phyloP scores from a whole-genome alignment of 2,329 filamentous ascomycete genomes.

The Trichophyton schoenleinii region DNA sequence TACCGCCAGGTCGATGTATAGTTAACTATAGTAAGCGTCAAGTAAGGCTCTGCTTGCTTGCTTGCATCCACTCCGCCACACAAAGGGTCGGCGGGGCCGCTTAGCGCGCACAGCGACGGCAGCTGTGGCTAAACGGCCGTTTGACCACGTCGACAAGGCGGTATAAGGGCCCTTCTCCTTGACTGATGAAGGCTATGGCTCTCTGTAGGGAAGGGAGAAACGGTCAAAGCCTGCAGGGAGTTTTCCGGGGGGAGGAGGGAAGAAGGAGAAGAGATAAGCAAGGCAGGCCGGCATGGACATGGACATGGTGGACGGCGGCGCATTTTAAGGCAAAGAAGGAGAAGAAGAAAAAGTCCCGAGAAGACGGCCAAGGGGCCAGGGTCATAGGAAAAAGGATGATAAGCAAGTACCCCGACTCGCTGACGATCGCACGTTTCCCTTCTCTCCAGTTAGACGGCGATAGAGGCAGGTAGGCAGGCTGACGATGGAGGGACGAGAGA shows the following conservation, averaged over 20 bases:
- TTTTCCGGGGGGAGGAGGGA: not conserved
- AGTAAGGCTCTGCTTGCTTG: not conserved
- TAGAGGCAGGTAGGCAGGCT: not conserved
- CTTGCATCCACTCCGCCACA: constrained; percentile 10
- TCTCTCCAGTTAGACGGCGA: not conserved
- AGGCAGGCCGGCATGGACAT: not conserved
- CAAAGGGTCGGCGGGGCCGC: constrained; percentile 9
- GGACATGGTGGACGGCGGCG: not conserved
- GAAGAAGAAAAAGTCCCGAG: not conserved
- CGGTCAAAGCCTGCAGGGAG: not conserved
- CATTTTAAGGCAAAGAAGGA: not conserved
- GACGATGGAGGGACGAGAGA: not conserved
- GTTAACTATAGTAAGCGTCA: not conserved
- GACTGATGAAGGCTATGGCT: not conserved
- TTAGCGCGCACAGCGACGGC: not conserved
- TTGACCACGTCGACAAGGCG: not conserved
- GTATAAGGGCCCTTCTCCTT: not conserved
- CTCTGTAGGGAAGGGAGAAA: not conserved
- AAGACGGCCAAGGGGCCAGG: not conserved
- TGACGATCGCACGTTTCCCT: not conserved
- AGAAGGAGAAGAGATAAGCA: not conserved
- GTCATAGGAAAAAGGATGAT: not conserved
- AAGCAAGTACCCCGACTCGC: not conserved
- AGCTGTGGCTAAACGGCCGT: constrained; percentile 4
- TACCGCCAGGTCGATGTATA: not conserved